A percentile compares a stretch with the other conserved stretches of the same genome.
Conservation (phyloP, 768 basidiomycete genomes). For the Lenzites betulinus region DNA sequence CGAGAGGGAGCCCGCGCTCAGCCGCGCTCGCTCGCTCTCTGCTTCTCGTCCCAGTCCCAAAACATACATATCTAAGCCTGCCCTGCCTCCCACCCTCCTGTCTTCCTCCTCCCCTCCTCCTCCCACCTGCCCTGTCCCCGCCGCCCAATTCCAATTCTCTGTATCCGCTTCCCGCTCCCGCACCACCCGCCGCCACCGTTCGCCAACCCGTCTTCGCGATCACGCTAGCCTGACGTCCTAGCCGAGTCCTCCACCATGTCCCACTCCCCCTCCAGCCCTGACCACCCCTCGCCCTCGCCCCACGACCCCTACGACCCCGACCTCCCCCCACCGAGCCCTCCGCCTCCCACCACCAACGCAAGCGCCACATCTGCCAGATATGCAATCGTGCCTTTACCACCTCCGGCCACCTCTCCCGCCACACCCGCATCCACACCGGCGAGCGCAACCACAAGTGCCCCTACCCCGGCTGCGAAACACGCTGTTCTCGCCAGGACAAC, state of each 20-base stretch:
- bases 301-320: slow-evolving; percentile 1
- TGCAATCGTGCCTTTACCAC: slow-evolving; percentile 86
- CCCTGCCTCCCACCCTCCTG: neutral
- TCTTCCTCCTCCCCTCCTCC: neutral
- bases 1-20: neutral
- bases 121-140: neutral
- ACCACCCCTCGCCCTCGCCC: neutral
- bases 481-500: slow-evolving; percentile 90
- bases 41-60: no score
- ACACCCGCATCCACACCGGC: slow-evolving; percentile 88
- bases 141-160: neutral
- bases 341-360: slow-evolving; percentile 21
- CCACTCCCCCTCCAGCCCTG: slow-evolving; percentile 9
- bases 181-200: neutral
- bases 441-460: slow-evolving; percentile 93
- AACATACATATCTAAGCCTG: no score
- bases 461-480: slow-evolving; percentile 92
- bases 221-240: slow-evolving; percentile 20
- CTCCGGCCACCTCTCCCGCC: slow-evolving; percentile 85
- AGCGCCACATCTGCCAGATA: slow-evolving; percentile 61
- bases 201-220: slow-evolving; percentile 11
- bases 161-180: neutral
- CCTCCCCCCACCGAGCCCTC: neutral
- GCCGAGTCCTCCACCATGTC: slow-evolving; percentile 3
- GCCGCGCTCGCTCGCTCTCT: neutral